Conservation (phyloP, 2,329 filamentous ascomycete species). For the Talaromyces amestolkiae region DNA sequence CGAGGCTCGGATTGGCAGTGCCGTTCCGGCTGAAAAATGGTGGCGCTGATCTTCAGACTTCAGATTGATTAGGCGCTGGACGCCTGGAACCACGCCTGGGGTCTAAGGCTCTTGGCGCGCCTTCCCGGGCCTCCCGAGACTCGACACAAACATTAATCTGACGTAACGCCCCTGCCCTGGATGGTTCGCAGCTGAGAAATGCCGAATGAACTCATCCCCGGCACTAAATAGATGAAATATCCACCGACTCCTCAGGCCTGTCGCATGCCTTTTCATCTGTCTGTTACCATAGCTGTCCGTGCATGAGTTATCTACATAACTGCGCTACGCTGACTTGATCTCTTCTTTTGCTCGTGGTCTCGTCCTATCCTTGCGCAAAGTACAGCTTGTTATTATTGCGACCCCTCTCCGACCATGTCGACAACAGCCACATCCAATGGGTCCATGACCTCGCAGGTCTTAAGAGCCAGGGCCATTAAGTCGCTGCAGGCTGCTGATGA, state of each 20-base stretch:
- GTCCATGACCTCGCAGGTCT: conserved; percentile 17
- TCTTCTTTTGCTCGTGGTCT: not conserved
- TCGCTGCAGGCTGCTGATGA: conserved; percentile 16
- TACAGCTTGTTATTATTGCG: not conserved
- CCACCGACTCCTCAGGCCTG: not conserved
- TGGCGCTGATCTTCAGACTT: not conserved
- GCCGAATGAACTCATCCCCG: not conserved
- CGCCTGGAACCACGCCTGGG: not conserved
- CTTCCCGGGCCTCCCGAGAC: conserved; percentile 3
- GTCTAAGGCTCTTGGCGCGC: not conserved
- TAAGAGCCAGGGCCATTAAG: conserved; percentile 17
- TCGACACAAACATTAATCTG: not conserved
- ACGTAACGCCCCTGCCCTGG: not conserved
- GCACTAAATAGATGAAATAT: not conserved
- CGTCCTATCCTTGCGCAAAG: not conserved
- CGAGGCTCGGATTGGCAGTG: not conserved
- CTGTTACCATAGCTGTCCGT: not conserved
- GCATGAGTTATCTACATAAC: not conserved
- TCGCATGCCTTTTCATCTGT: not conserved
- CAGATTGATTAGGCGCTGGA: not conserved
- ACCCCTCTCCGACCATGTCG: conserved; percentile 11
- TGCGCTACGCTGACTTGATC: not conserved
- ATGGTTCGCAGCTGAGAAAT: not conserved
- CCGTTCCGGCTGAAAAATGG: not conserved
- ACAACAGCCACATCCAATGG: conserved; percentile 19